Base-by-base conservation (phyloP, 1,139 yeast species). In the Debaryomyces subglobosus region DNA sequence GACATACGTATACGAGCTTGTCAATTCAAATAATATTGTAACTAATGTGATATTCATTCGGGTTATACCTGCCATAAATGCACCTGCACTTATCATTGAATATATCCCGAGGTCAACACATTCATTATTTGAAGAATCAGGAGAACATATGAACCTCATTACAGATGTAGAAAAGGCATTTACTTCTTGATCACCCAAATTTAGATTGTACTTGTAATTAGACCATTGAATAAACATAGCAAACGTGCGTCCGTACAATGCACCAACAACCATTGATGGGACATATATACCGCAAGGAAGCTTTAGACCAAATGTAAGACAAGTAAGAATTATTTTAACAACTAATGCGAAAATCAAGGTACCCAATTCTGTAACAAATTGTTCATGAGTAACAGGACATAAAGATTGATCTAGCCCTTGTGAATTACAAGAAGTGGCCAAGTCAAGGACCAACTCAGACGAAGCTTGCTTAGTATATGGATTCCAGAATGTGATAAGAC, bases 251-350 rank as follows among this genome's bases (percentile, higher is more conserved):
- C 89, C 89, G 65, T 81, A 82, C 13, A 84, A 64, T 0, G 89
- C 88, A 6, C 89, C 89, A 47, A 78, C 72, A 1, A 83, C 86
- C 88, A 84, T 82, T 1, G 86, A 79, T 1, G 89, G 89, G 0
- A 84, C 85, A 58, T 84, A 84, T 20, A 84, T 80, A 20, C 89
- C 89, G 47, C 84, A 77, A 0, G 89, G 89, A 2, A 84, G 69
- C 56, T 82, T 84, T 48, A 82, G 63, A 1, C 89, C 89, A 62
- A 82, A 81, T 0, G 87, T 81, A 9, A 82, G 60, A 25, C 77
- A 69, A 0, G 86, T 82, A 30, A 83, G 64, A 2, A 73, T 47
- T 0, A 78, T 56, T 54, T 82, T 83, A 43, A 79, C 66, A 1
- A 70, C 53, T 42, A 83, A 67, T 2, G 86, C 87, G 55, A 64